Evolutionary conservation across 2,329 filamentous ascomycete species (phyloP).

Genomic region (Neocucurbitaria cava): DNA sequence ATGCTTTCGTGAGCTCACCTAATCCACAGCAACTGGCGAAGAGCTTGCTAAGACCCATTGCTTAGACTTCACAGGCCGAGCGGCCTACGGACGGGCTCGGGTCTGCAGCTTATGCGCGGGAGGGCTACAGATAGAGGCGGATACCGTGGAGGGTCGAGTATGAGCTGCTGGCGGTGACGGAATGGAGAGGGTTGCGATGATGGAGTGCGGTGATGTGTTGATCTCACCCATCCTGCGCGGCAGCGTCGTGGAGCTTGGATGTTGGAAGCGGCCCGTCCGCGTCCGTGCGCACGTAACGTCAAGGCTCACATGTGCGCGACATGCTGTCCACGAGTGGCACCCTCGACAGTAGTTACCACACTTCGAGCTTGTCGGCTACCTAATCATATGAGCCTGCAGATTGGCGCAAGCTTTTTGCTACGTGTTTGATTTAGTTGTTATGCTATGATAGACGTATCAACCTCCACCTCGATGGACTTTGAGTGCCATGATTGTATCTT

Average conservation of each 20-base stretch:
- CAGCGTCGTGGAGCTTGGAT: not conserved
- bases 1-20: constrained; percentile 29
- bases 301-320: too few species aligned
- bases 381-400: too few species aligned
- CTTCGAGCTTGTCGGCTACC: too few species aligned
- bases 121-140: constrained; percentile 5
- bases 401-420: too few species aligned
- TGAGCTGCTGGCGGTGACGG: constrained; percentile 18
- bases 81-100: constrained; percentile 22
- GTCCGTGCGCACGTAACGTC: not conserved
- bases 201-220: constrained; percentile 7
- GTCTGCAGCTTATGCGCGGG: constrained; percentile 10
- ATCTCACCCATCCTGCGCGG: not conserved
- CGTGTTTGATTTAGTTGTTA: too few species aligned
- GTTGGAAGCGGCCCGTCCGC: not conserved
- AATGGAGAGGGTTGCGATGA: constrained; percentile 4
- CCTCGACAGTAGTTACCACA: too few species aligned
- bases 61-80: constrained; percentile 35
- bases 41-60: constrained; percentile 47
- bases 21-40: constrained; percentile 48
- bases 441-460: too few species aligned
- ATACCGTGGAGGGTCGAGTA: constrained; percentile 9
- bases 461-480: too few species aligned
- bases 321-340: too few species aligned
- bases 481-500: too few species aligned